These are phyloP conservation scores for Pichia nanzhaoensis DNA, from an alignment of 805 yeast species.

Conservation along the genomic window DNA sequence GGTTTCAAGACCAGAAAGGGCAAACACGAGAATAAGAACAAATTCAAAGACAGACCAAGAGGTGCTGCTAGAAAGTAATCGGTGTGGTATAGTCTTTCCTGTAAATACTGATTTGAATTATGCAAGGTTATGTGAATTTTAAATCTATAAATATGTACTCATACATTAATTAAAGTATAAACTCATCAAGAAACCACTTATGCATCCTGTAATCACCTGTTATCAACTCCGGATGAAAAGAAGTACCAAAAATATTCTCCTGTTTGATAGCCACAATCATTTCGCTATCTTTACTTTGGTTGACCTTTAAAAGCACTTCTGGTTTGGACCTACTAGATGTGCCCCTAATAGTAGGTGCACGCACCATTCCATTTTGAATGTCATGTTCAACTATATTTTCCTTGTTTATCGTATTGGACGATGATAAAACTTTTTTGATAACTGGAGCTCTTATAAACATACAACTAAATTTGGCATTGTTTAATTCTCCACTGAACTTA, in stretches of 20 bases:
- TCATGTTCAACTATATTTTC: constrained; percentile 2
- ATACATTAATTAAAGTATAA: constrained; percentile 30
- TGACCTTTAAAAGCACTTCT: constrained; percentile 33
- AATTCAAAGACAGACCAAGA: constrained; percentile 89
- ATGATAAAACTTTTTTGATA: constrained; percentile 26
- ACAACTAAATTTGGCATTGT: constrained; percentile 22
- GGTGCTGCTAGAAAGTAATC: constrained; percentile 31
- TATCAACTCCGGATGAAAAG: constrained; percentile 72
- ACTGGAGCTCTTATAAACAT: constrained; percentile 77
- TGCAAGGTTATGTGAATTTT: no score
- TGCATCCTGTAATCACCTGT: constrained; percentile 55
- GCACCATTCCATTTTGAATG: not conserved
- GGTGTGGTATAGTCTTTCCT: not conserved
- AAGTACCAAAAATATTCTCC: constrained; percentile 60
- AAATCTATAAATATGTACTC: no score
- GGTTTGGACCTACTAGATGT: constrained; percentile 1
- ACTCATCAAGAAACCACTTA: constrained; percentile 60
- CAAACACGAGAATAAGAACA: constrained; percentile 73
- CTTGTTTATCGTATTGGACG: no score
- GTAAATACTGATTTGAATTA: not conserved
- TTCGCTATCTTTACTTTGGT: constrained; percentile 28
- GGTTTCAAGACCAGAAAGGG: constrained; percentile 91
- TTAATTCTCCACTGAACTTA: constrained; percentile 17
- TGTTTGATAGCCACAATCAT: constrained; percentile 69
- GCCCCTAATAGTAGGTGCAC: constrained; percentile 15